phyloP scores from a whole-genome alignment of 2,329 filamentous ascomycete genomes.

The Exserohilum turcica region DNA sequence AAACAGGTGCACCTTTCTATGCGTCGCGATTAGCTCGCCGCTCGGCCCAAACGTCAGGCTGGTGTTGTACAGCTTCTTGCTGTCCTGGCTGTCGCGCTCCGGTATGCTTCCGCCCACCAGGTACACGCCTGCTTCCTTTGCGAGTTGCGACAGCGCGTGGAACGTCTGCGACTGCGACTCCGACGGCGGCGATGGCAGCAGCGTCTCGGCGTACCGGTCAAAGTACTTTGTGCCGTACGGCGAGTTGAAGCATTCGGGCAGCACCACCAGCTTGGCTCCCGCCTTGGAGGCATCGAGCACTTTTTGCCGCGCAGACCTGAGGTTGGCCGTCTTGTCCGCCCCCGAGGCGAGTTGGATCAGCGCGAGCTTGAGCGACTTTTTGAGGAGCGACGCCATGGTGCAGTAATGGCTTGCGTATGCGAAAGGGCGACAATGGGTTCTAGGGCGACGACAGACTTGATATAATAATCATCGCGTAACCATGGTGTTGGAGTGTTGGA shows the following conservation, averaged over 20 bases:
- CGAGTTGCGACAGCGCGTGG: conserved; percentile 81
- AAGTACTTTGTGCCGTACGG: conserved; percentile 94
- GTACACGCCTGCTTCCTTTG: conserved; percentile 77
- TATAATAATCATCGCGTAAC: too few relatives aligned
- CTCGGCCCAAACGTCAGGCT: conserved; percentile 78
- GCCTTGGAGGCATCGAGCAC: conserved; percentile 76
- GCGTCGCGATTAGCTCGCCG: conserved; percentile 80
- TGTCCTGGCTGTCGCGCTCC: conserved; percentile 65
- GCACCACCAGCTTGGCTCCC: conserved; percentile 84
- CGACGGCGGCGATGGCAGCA: conserved; percentile 77
- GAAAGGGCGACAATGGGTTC: neutral
- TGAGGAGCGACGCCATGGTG: conserved; percentile 39
- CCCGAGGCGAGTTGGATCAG: conserved; percentile 56
- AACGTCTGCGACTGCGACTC: conserved; percentile 76
- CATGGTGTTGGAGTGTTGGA: neutral
- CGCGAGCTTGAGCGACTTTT: conserved; percentile 47
- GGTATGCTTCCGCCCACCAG: conserved; percentile 92
- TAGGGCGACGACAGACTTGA: too few relatives aligned
- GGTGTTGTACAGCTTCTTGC: conserved; percentile 86
- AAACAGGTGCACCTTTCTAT: conserved; percentile 95
- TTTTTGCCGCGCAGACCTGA: conserved; percentile 77
- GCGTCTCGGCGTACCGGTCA: conserved; percentile 85
- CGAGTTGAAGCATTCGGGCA: conserved; percentile 99
- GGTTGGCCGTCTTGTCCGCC: conserved; percentile 83
- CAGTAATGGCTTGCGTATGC: neutral